Conservation (phyloP, 2,329 filamentous ascomycete species). For the Gremmenia infestans region DNA sequence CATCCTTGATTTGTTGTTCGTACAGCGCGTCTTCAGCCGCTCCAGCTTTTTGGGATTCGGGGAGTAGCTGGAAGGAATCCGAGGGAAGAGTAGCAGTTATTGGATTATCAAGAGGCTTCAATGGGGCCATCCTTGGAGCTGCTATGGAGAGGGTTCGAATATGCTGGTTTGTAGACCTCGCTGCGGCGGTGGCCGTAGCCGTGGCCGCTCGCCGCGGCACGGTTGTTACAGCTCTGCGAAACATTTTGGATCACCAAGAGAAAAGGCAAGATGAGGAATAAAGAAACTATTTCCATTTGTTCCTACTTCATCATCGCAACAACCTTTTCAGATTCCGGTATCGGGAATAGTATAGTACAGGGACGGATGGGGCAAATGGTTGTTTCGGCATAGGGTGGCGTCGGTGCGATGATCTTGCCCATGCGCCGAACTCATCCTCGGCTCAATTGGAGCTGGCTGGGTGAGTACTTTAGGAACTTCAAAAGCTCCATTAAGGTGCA, state of each 20-base stretch:
- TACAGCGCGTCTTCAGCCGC: constrained; percentile 80
- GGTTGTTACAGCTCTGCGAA: constrained; percentile 26
- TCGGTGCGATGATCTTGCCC: neutral
- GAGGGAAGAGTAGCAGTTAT: constrained; percentile 36
- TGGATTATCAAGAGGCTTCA: constrained; percentile 25
- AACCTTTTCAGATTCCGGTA: neutral
- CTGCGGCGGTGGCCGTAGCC: constrained; percentile 5
- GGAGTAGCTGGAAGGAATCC: constrained; percentile 81
- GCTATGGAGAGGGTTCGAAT: constrained; percentile 21
- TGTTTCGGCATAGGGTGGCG: neutral
- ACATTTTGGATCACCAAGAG: constrained; percentile 20
- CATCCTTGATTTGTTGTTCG: constrained; percentile 75
- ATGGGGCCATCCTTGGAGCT: constrained; percentile 20
- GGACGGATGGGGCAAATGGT: neutral
- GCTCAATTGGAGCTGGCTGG: neutral
- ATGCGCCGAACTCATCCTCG: neutral
- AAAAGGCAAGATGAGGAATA: neutral
- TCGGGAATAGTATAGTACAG: neutral
- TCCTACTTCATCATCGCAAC: neutral
- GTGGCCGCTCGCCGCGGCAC: constrained; percentile 21
- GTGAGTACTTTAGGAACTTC: neutral
- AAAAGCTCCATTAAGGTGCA: neutral
- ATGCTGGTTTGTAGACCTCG: constrained; percentile 13
- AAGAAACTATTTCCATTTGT: neutral
- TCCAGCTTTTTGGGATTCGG: constrained; percentile 72